Conservation (phyloP, 2,329 filamentous ascomycete genomes). For the Aspergillus transmontanensis region DNA sequence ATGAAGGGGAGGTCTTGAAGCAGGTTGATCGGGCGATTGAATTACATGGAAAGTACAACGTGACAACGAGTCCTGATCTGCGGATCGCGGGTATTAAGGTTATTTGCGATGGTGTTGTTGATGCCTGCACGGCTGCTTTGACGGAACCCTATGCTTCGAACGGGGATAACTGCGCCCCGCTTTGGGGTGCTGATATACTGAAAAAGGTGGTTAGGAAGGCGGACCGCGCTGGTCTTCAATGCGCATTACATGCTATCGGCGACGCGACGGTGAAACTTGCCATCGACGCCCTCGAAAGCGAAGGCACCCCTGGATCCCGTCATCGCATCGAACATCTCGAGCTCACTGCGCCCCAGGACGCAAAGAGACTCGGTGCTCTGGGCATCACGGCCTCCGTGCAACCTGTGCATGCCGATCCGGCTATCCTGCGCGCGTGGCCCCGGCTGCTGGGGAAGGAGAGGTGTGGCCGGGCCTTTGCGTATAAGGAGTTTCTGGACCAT, state of each 20-base stretch:
- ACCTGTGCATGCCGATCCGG: conserved; percentile 44
- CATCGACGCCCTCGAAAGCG: conserved; percentile 42
- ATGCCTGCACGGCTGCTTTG: conserved; percentile 41
- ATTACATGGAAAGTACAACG: conserved; percentile 44
- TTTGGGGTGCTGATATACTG: conserved; percentile 48
- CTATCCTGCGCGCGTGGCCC: conserved; percentile 52
- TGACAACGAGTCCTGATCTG: conserved; percentile 42
- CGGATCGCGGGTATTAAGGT: conserved; percentile 53
- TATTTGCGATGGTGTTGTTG: conserved; percentile 54
- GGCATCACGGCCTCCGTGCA: conserved; percentile 48
- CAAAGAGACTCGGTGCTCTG: conserved; percentile 46
- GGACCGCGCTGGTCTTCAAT: conserved; percentile 47
- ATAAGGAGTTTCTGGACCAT: conserved; percentile 49
- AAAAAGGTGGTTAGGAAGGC: conserved; percentile 47
- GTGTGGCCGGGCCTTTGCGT: conserved; percentile 52
- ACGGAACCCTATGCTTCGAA: conserved; percentile 40
- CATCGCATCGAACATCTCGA: conserved; percentile 57
- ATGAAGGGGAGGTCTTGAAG: conserved; percentile 38
- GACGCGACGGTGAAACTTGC: conserved; percentile 50
- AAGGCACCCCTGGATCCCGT: conserved; percentile 36
- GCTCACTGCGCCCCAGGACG: conserved; percentile 50
- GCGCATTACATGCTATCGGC: conserved; percentile 55
- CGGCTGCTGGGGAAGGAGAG: conserved; percentile 46
- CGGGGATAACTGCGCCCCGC: conserved; percentile 39
- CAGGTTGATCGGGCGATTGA: conserved; percentile 52